phyloP scores from a whole-genome alignment of 2,329 filamentous ascomycete species.

The Neopestalotiopsis sp. region DNA sequence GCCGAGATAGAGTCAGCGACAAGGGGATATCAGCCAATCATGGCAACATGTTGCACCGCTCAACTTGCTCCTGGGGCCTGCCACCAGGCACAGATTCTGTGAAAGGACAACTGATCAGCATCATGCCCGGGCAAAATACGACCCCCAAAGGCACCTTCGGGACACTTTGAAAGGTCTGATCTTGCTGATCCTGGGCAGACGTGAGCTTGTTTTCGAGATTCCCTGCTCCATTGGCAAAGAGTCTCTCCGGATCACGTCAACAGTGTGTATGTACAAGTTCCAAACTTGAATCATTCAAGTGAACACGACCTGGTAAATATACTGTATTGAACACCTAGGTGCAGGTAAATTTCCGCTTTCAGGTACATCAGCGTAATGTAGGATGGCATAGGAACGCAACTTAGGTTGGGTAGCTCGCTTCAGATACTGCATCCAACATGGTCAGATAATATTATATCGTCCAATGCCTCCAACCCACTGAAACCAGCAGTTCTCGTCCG shows the following conservation, averaged over 20 bases:
- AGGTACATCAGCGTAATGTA: background rate
- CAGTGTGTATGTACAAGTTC: background rate
- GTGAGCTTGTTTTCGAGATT: background rate
- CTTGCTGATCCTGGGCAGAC: background rate
- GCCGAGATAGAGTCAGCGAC: constrained; percentile 15
- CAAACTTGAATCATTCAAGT: too few species aligned
- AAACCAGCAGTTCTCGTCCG: constrained; percentile 12
- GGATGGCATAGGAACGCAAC: background rate
- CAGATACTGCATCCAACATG: constrained; percentile 2
- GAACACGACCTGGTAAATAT: background rate
- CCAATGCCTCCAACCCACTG: constrained; percentile 9
- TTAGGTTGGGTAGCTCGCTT: constrained; percentile 2
- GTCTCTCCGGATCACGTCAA: background rate
- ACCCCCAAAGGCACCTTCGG: background rate
- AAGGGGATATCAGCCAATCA: constrained; percentile 17
- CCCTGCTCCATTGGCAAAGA: background rate
- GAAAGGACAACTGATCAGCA: constrained; percentile 13
- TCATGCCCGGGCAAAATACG: constrained; percentile 1
- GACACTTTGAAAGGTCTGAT: background rate
- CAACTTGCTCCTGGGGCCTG: background rate
- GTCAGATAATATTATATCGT: background rate
- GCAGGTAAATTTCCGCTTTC: background rate
- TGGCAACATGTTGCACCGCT: background rate
- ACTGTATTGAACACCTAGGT: background rate
- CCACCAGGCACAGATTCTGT: background rate